Conservation (phyloP, 495 filamentous ascomycete genomes). For the Lasiosphaeria ovina region DNA sequence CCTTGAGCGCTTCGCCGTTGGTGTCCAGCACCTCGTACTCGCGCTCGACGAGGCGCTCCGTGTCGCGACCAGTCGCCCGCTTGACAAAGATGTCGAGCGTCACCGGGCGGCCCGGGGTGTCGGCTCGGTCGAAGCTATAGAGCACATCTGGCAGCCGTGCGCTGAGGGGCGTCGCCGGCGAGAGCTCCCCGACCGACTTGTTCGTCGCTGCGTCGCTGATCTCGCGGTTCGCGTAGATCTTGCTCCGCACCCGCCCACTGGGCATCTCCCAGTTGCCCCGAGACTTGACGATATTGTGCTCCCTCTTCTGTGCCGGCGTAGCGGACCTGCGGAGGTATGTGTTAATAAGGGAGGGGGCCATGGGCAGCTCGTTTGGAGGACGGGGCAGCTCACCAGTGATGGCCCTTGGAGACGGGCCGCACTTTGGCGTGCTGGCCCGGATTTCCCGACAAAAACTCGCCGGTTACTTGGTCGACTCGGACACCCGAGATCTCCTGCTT, state of each 20-base stretch:
- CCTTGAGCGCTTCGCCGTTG: conserved; percentile 43
- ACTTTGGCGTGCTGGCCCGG: conserved; percentile 31
- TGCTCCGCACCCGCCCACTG: conserved; percentile 22
- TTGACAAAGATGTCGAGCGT: conserved; percentile 47
- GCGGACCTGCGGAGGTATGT: not conserved
- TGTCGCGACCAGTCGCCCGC: conserved; percentile 34
- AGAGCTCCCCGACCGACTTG: conserved; percentile 21
- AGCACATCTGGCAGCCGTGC: conserved; percentile 37
- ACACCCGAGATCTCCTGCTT: conserved; percentile 28
- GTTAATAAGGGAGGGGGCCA: not conserved
- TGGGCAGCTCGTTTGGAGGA: not conserved
- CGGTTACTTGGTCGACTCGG: conserved; percentile 6
- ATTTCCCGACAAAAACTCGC: conserved; percentile 17
- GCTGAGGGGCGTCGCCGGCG: conserved; percentile 23
- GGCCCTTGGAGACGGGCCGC: conserved; percentile 24
- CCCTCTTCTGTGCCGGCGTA: conserved; percentile 12
- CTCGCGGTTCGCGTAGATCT: conserved; percentile 32
- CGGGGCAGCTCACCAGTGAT: conserved; percentile 10
- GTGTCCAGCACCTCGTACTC: conserved; percentile 49
- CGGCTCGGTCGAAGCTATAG: conserved; percentile 44
- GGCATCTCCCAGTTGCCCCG: conserved; percentile 21
- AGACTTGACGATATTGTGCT: conserved; percentile 39
- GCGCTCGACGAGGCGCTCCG: conserved; percentile 46
- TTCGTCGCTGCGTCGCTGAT: conserved; percentile 26
- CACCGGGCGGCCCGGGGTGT: conserved; percentile 37